Conservation (phyloP, 2,329 filamentous ascomycete species). For the Botrytis porri region DNA sequence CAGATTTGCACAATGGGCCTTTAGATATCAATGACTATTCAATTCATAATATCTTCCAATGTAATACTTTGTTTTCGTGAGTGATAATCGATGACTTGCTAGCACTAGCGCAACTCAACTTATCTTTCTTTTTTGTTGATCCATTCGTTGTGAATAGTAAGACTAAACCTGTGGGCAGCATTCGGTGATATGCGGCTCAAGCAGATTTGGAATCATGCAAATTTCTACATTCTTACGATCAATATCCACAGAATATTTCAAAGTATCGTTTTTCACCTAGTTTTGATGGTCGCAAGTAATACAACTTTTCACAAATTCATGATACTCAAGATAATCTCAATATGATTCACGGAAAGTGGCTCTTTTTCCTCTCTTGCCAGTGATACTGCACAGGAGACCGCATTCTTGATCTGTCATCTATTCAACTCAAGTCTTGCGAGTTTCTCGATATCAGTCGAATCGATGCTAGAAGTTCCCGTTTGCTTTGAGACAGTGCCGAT, state of each 20-base stretch:
- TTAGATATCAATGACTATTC: neutral
- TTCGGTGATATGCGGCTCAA: too few relatives aligned
- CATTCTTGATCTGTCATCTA: slow-evolving; percentile 18
- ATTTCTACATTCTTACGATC: rapidly evolving
- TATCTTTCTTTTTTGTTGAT: too few relatives aligned
- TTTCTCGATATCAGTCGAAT: slow-evolving; percentile 1
- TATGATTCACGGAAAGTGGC: slow-evolving; percentile 7
- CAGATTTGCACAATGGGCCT: neutral
- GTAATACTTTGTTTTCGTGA: neutral
- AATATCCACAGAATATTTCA: neutral
- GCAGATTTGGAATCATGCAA: neutral
- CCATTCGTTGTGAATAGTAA: too few relatives aligned
- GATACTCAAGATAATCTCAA: slow-evolving; percentile 12
- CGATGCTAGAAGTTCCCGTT: neutral
- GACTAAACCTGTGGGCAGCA: too few relatives aligned
- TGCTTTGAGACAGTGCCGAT: neutral
- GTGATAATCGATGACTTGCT: neutral
- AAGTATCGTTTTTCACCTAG: neutral
- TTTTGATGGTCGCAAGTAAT: too few relatives aligned
- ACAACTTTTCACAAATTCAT: neutral
- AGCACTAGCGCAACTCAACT: neutral
- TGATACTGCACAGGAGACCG: slow-evolving; percentile 2
- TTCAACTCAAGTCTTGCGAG: slow-evolving; percentile 10
- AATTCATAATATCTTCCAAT: neutral
- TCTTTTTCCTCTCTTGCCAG: slow-evolving; percentile 8